Conservation (phyloP, 1,284 basidiomycete genomes). For the Pseudozyma thailandica region DNA sequence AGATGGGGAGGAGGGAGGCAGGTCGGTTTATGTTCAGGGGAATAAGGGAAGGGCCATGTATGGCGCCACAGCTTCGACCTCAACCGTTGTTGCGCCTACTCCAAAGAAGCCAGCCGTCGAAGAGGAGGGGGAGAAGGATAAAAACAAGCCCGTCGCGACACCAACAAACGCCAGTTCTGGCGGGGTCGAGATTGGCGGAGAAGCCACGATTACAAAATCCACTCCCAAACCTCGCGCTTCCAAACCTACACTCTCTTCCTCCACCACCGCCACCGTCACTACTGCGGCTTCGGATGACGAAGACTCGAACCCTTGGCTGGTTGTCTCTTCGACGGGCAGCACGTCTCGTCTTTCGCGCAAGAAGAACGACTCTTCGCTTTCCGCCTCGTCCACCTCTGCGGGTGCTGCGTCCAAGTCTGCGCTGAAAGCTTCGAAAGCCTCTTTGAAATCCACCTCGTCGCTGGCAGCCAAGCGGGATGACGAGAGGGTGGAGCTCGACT, state of each 20-base stretch:
- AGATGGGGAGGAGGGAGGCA: not conserved
- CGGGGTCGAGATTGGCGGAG: conserved; percentile 19
- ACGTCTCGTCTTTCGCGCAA: conserved; percentile 38
- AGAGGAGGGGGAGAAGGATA: not conserved
- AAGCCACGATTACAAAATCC: conserved; percentile 12
- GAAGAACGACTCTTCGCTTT: conserved; percentile 35
- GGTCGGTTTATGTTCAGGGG: conserved; percentile 31
- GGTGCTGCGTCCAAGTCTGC: conserved; percentile 37
- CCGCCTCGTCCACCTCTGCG: conserved; percentile 16
- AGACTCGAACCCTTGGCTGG: conserved; percentile 51
- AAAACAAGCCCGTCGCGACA: not conserved
- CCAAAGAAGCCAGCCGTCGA: conserved; percentile 13
- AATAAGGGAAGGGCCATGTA: conserved; percentile 58
- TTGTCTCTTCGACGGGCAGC: conserved; percentile 4
- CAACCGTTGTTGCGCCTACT: not conserved
- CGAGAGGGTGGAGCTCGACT: conserved; percentile 27
- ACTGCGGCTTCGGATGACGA: conserved; percentile 13
- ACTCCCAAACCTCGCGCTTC: not conserved
- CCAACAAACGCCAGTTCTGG: not conserved
- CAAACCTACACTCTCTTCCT: conserved; percentile 6
- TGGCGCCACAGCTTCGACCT: conserved; percentile 19
- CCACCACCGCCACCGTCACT: not conserved
- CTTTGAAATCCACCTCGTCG: conserved; percentile 41
- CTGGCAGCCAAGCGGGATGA: conserved; percentile 19
- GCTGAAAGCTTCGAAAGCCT: conserved; percentile 37